Base-by-base conservation (phyloP, 1,284 basidiomycete species). In the Phylloporus sp. region DNA sequence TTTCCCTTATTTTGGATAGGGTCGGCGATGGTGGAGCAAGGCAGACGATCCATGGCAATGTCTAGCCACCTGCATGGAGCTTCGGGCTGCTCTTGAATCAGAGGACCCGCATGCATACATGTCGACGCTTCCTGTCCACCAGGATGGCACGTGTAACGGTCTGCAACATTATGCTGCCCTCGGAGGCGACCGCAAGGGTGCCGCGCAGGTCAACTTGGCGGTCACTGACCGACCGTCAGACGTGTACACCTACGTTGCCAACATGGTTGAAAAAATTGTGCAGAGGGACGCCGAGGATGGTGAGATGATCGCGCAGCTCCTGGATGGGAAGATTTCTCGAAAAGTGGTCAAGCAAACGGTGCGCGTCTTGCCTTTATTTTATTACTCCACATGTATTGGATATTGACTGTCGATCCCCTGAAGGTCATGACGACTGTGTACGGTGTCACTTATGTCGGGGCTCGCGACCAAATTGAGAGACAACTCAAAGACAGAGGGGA, bases 361-460 rank as follows among this genome's bases (percentile, higher is more conserved):
- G 47, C 59, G 84, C 80, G 50, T 53, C 53, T 31, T 17, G 56
- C 58, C 40, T 22, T 46, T 29, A 17, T 20, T 39, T 61, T 52
- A 24, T 56, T n/a, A 17, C 54, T 31, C 44, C 24, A 42, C n/a
- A n/a, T n/a, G n/a, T 29, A 11, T 56, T n/a, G 37, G 24, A 63
- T 67, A 18, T 57, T 63, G 28, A 70, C 34, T 4, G 5, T 40
- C 10, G 34, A 39, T 37, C n/a, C 12, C 51, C 7, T 56, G 2
- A 66, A 91, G 86, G 94, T 98, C 70, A 99, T 99, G 98, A 99
- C 98, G 0, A 99, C 98, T 15, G 98, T 99, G 42, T 99, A 99
- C 76, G 97, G 96, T 50, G 97, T 99, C 28, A 99, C 97, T 0
- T 98, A 92, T 77, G 82, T 98, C 61, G 98, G 97, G 40, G 98